Evolutionary conservation across 176 grass and related monocot genomes (phyloP), one percentile per base, ranked within the genome.

Genomic region (Oryza meyeriana): DNA sequence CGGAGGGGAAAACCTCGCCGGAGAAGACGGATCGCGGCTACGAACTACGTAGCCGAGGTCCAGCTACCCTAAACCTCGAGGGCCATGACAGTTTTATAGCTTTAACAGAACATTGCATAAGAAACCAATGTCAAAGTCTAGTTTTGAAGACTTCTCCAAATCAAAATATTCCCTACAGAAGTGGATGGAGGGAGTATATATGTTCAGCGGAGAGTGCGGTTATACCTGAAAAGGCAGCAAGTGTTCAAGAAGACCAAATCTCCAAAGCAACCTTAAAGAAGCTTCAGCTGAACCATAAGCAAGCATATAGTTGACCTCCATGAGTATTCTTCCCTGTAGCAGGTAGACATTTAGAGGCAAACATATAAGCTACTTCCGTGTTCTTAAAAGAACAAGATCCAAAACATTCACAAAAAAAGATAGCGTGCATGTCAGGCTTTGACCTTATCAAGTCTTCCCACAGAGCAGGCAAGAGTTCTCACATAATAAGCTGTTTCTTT

Each of bases 281-380:
- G 74, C 85, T 87, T 94, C 96, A 85, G 89, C 93, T 80, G 96
- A 95, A 88, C 96, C 93, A 86, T 95, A 99, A 77, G 93, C 93
- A 87, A 99, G 83, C 93, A 99, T 99, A 86, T 99, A 95, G 81
- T 95, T 99, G 78, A 94, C 78, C 81, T 99, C 93, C 93, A 99
- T 94, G 52, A 99, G 82, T 79, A 95, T 94, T 83, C 96, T 92
- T 83, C 76, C 89, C 96, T 99, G 87, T 50, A 72, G 74, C 32
- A 30, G 76, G 72, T 47, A 75, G 76, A 67, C 18, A 71, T 31
- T 29, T 74, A 71, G 40, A 24, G 57, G 44, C 16, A 77, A 65
- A 34, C 16, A 94, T 30, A 75, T 69, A 59, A 77, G 73, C 75
- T 45, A 83, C 38, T 65, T 47, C 0, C 38, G 45, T 26, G 33